Percentiles rank a stretch among this genome's conserved stretches.
phyloP scores from a whole-genome alignment of 257 asterid genomes.

The Penstemon davidsonii region DNA sequence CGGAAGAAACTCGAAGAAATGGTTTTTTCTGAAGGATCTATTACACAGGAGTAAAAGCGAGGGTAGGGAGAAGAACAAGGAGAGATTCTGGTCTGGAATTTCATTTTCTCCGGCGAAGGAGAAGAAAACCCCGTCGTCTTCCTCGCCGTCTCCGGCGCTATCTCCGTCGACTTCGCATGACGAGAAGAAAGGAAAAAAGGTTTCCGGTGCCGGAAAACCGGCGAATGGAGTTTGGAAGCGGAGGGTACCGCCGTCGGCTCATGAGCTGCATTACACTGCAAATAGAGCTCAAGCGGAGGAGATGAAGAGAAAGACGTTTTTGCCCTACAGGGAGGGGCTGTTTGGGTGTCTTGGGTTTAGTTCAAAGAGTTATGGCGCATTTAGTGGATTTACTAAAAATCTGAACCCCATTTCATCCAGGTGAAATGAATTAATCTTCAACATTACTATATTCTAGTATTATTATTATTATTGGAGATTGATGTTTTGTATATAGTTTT shows the following conservation, averaged over 20 bases:
- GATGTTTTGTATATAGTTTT: background rate
- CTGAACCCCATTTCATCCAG: slow-evolving; percentile 87
- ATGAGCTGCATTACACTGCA: slow-evolving; percentile 82
- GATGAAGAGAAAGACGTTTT: slow-evolving; percentile 92
- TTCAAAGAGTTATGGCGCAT: slow-evolving; percentile 88
- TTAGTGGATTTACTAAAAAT: slow-evolving; percentile 76
- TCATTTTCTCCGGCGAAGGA: slow-evolving; percentile 51
- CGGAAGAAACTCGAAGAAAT: slow-evolving; percentile 62
- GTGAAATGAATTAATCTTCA: slow-evolving; percentile 28
- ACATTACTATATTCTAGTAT: too few species aligned
- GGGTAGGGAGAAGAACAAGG: slow-evolving; percentile 47
- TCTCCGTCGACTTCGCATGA: slow-evolving; percentile 53
- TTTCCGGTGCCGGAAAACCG: slow-evolving; percentile 38
- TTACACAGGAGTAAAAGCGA: slow-evolving; percentile 61
- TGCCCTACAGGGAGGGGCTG: slow-evolving; percentile 87
- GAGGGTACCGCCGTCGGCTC: slow-evolving; percentile 67
- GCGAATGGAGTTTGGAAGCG: slow-evolving; percentile 51
- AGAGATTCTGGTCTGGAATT: slow-evolving; percentile 56
- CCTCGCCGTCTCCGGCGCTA: slow-evolving; percentile 33
- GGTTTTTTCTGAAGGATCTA: slow-evolving; percentile 62
- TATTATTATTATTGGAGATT: background rate
- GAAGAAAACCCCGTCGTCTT: background rate
- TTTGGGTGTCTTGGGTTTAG: slow-evolving; percentile 92
- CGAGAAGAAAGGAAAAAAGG: slow-evolving; percentile 35
- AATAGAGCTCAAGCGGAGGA: slow-evolving; percentile 96